A percentile compares a stretch with the other conserved stretches of the same genome.
These are phyloP conservation scores for Prunus mongolica DNA, from an alignment of 306 rosid species.

Conservation along the genomic window DNA sequence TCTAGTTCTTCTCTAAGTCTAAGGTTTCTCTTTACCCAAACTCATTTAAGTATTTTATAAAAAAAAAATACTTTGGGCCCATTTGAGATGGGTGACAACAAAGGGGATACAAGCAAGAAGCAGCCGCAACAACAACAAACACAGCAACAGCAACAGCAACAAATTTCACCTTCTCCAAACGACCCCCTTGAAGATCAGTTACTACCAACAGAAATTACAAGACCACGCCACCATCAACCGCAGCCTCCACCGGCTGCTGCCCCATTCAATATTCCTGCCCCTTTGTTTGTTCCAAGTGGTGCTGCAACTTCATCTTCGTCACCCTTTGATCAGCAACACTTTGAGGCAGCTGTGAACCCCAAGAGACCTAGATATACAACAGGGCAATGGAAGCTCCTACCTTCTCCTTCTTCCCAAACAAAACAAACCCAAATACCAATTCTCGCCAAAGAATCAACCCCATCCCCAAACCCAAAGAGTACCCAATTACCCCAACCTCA, in stretches of 20 bases:
- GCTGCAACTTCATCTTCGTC: constrained; percentile 43
- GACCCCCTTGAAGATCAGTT: constrained; percentile 37
- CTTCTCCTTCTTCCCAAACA: constrained; percentile 58
- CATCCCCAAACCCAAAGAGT: constrained; percentile 45
- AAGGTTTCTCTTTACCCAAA: not conserved
- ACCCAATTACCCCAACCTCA: constrained; percentile 4
- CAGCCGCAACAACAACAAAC: constrained; percentile 26
- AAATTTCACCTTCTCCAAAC: constrained; percentile 56
- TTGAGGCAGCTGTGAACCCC: constrained; percentile 50
- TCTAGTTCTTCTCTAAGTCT: constrained; percentile 25
- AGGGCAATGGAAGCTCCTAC: constrained; percentile 91
- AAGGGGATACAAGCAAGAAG: constrained; percentile 61
- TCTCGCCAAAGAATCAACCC: constrained; percentile 52
- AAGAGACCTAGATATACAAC: constrained; percentile 65
- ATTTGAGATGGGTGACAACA: constrained; percentile 61
- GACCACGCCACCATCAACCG: constrained; percentile 25
- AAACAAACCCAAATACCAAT: constrained; percentile 41
- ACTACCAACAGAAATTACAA: no score
- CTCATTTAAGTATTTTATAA: not conserved
- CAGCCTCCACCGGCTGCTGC: constrained; percentile 5
- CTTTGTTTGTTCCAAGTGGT: constrained; percentile 48
- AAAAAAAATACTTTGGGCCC: constrained; percentile 31
- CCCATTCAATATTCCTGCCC: constrained; percentile 31
- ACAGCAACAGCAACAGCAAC: constrained; percentile 37
- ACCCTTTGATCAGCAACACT: constrained; percentile 49